Evolutionary conservation across 495 filamentous ascomycete genomes (phyloP), one percentile per base, ranked within the genome.

Genomic region (Penicillium lividum): DNA sequence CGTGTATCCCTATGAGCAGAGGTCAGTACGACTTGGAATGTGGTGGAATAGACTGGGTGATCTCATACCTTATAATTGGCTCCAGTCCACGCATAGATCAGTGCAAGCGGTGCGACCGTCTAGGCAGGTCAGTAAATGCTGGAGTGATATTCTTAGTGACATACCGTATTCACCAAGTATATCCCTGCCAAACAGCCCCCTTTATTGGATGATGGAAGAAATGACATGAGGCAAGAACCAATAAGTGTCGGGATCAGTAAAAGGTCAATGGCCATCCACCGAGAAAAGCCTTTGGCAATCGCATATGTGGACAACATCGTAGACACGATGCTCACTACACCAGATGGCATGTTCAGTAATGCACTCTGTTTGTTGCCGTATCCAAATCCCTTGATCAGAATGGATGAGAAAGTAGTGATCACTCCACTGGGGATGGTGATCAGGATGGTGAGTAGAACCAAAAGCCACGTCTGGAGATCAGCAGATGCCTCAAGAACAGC

Each of bases 271-370:
- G 75, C 81, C 25, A 76, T 68, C 80, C 81, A 84, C 33, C 81
- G 80, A 44, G 81, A 58, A 1, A 74, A 75, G 11, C 72, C 73
- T 9, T 61, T 59, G 42, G 73, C 73, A 36, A 81, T 70, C 10
- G 73, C 76, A 48, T 69, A 68, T 2, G 82, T 83, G 0, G 81
- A 77, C 11, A 79, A 58, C 1, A 89, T 63, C 10, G 85, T 85
- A 51, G 82, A 78, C 6, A 72, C 50, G 51, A 85, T 84, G 55
- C 82, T 84, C 30, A 89, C 76, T 4, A 83, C 67, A 8, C 86
- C 86, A 28, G 82, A 84, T 0, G 86, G 85, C 58, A 81, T 88
- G 51, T 87, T 88, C 5, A 89, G 78, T 5, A 88, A 79, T 8
- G 85, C 84, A 0, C 84, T 72, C 25, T 73, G 57, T 16, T 77